Percentiles rank a stretch among this genome's conserved stretches.
These are phyloP conservation scores for Microsporum ferrugineum DNA, from an alignment of 2,329 filamentous ascomycete genomes.

Conservation along the genomic window DNA sequence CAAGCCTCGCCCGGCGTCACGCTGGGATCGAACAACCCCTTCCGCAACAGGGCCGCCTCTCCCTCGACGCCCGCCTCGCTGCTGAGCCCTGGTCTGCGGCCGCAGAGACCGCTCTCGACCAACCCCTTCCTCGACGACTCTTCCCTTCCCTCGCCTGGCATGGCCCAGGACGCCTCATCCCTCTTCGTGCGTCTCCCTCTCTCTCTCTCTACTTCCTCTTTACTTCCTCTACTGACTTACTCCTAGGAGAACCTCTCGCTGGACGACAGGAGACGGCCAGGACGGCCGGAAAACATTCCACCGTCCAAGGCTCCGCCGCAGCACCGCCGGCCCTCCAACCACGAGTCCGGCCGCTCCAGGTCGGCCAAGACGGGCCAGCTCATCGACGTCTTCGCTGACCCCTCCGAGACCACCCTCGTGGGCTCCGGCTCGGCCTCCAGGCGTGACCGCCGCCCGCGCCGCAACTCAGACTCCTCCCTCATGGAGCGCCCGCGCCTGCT, in stretches of 20 bases:
- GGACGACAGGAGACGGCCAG: slow-evolving; percentile 21
- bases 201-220: neutral
- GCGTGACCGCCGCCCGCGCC: slow-evolving; percentile 40
- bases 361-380: slow-evolving; percentile 1
- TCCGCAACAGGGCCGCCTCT: slow-evolving; percentile 37
- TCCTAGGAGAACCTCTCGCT: slow-evolving; percentile 31
- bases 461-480: slow-evolving; percentile 54
- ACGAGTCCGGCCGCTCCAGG: slow-evolving; percentile 17
- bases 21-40: slow-evolving; percentile 40
- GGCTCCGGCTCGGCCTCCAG: slow-evolving; percentile 17
- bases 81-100: slow-evolving; percentile 15
- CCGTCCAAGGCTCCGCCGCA: slow-evolving; percentile 14
- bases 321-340: slow-evolving; percentile 17
- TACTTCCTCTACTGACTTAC: slow-evolving; percentile 6
- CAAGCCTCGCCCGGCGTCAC: slow-evolving; percentile 25
- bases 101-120: slow-evolving; percentile 42
- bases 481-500: slow-evolving; percentile 42
- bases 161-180: slow-evolving; percentile 37
- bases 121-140: slow-evolving; percentile 51
- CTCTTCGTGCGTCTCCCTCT: slow-evolving; percentile 45
- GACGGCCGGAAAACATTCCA: slow-evolving; percentile 19
- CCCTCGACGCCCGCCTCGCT: slow-evolving; percentile 20
- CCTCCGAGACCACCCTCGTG: slow-evolving; percentile 15
- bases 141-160: slow-evolving; percentile 24
- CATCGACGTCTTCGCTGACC: slow-evolving; percentile 41